A percentile compares a stretch with the other conserved stretches of the same genome.
These are phyloP conservation scores for Pseudozyma sp. DNA, from an alignment of 1,284 basidiomycete species.

Conservation along the genomic window DNA sequence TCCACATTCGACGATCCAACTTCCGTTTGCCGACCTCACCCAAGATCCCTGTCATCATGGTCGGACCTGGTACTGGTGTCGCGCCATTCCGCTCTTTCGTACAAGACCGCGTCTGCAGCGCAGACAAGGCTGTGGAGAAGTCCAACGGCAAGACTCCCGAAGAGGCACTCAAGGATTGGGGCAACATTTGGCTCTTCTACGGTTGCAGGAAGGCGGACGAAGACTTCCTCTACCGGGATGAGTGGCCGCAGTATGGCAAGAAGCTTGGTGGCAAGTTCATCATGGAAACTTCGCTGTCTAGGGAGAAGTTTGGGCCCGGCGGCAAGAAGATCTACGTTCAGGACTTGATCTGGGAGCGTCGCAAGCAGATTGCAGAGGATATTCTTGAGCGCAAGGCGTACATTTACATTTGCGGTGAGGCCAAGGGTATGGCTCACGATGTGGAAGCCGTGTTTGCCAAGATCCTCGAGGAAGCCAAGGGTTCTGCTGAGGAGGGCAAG, in stretches of 20 bases:
- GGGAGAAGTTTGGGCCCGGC: constrained; percentile 80
- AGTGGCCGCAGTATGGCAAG: constrained; percentile 88
- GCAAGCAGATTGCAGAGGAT: constrained; percentile 79
- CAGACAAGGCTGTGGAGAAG: constrained; percentile 91
- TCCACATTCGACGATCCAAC: constrained; percentile 94
- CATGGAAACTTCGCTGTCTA: constrained; percentile 88
- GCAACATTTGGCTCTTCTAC: constrained; percentile 92
- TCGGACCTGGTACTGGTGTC: constrained; percentile 96
- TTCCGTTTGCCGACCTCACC: constrained; percentile 97
- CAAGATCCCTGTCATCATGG: constrained; percentile 98
- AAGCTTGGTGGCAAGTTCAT: constrained; percentile 91
- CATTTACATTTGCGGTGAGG: constrained; percentile 82
- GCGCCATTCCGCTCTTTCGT: constrained; percentile 98
- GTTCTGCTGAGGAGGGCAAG: constrained; percentile 76
- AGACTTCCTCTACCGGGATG: constrained; percentile 93
- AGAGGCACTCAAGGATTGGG: constrained; percentile 94
- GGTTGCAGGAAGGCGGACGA: constrained; percentile 88
- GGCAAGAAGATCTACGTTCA: constrained; percentile 98
- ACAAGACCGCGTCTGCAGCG: constrained; percentile 95
- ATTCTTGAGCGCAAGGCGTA: constrained; percentile 94
- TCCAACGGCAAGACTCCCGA: constrained; percentile 81
- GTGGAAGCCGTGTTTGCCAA: constrained; percentile 87
- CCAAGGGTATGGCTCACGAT: constrained; percentile 92
- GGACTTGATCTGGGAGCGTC: constrained; percentile 73
- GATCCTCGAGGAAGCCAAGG: constrained; percentile 93